phyloP scores from a whole-genome alignment of 129 eudicot genomes.

The Rutidosis leptorrhynchoides region DNA sequence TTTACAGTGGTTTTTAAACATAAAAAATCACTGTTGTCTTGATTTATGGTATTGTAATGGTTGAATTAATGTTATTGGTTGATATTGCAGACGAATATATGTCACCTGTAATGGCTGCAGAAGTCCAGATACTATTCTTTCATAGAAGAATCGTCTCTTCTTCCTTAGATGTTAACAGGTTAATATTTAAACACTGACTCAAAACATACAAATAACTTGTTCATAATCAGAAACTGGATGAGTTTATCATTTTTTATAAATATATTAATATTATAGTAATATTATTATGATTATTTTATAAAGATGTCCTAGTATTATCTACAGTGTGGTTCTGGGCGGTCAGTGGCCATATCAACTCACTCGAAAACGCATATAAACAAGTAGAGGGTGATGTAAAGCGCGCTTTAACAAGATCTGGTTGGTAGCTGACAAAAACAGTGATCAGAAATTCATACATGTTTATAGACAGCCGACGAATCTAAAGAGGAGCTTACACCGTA shows the following conservation, averaged over 20 bases:
- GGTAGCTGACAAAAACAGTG: too few relatives aligned
- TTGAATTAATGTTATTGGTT: neutral
- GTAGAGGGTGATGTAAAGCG: too few relatives aligned
- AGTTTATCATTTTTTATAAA: too few relatives aligned
- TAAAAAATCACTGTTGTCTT: neutral
- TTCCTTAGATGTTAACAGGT: conserved; percentile 69
- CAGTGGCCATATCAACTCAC: too few relatives aligned
- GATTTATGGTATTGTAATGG: neutral
- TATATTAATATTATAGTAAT: neutral
- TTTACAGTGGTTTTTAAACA: neutral
- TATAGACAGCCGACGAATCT: too few relatives aligned
- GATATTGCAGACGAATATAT: conserved; percentile 44
- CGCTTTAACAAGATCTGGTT: too few relatives aligned
- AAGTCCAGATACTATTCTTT: conserved; percentile 65
- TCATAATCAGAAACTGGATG: neutral
- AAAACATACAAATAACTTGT: neutral
- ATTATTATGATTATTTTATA: too few relatives aligned
- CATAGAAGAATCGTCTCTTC: conserved; percentile 61
- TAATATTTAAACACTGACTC: neutral
- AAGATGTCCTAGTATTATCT: neutral
- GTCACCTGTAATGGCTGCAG: conserved; percentile 68
- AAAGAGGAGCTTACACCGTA: too few relatives aligned
- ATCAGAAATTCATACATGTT: too few relatives aligned
- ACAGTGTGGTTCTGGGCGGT: conserved; percentile 44
- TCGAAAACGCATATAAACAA: too few relatives aligned